Conservation (phyloP, 2,329 filamentous ascomycete species). For the Fusarium oxysporum region DNA sequence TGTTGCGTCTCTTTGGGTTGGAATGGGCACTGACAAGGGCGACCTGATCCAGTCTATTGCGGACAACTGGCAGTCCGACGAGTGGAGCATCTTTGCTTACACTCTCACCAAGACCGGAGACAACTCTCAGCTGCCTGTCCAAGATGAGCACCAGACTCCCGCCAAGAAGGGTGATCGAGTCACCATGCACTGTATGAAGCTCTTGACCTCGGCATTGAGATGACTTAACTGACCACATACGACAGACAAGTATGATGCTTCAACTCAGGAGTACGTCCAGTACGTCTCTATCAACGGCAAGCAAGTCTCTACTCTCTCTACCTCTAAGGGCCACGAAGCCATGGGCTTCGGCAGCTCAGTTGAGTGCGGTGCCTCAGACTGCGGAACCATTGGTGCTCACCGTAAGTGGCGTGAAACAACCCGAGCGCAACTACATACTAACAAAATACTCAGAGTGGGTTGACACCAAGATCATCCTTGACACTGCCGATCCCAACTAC, state of each 20-base stretch:
- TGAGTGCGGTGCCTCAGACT: conserved; percentile 80
- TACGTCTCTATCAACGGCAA: conserved; percentile 38
- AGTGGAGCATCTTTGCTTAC: conserved; percentile 59
- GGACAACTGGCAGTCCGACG: conserved; percentile 48
- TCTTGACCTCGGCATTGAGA: rapidly evolving
- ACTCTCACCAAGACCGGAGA: conserved; percentile 53
- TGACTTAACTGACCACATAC: neutral
- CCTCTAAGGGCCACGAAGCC: conserved; percentile 53
- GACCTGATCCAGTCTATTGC: conserved; percentile 61
- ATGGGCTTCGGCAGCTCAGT: conserved; percentile 58
- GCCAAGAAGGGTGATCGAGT: conserved; percentile 28
- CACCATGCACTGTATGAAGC: conserved; percentile 37
- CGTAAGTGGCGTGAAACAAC: conserved; percentile 5
- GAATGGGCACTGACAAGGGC: conserved; percentile 60
- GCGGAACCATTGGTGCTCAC: conserved; percentile 61
- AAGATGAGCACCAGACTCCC: conserved; percentile 25
- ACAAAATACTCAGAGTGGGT: conserved; percentile 28
- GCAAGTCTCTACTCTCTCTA: conserved; percentile 57
- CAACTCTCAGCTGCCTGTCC: conserved; percentile 30
- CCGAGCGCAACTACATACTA: rapidly evolving
- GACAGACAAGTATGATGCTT: conserved; percentile 34
- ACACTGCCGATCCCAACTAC: conserved; percentile 32
- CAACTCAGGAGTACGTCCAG: conserved; percentile 30
- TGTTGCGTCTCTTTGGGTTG: conserved; percentile 58
- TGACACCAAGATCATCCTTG: conserved; percentile 32